Evolutionary conservation across 164 flowering plant genomes (phyloP), one percentile per base, ranked within the genome.

Genomic region (Kingdonia uniflora): DNA sequence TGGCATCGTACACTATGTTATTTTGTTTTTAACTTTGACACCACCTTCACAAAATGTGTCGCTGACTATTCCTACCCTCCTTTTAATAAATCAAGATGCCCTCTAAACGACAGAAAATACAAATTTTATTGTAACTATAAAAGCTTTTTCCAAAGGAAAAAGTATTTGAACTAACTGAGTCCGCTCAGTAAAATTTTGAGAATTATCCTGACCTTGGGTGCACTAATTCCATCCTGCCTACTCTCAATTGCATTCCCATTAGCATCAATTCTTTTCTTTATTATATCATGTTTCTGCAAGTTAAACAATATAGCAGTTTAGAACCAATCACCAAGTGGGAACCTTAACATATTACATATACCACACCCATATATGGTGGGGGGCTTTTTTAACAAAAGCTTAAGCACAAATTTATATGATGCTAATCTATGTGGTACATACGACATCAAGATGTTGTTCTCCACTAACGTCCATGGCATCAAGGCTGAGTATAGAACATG

Each of bases 381-480:
- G n/a, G n/a, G 44, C 5, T 10, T 41, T 5, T 14, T 41, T 41
- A 41, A 10, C 44, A 41, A 16, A 41, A 41, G n/a, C 4, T 41
- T 10, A 14, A 41, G 17, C 12, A 16, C 44, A 41, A 41, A 11
- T 14, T 41, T 11, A 41, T 2, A 25, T 47, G 11, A 7, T 11
- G 21, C 12, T 0, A 24, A 8, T 22, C 10, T 8, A 42, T 56
- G 19, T 41, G 44, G 22, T 58, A 77, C 87, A 52, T 81, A 85
- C 95, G 23, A 85, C 79, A 68, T 86, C 95, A 65, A 81, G 74
- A 57, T 86, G 95, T 58, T 79, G 81, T 59, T 81, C 87, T 55
- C 95, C 90, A 67, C 95, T 86, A 50, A 86, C 79, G 69, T 86
- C 95, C 85, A 85, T 82, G 23, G 95, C 89, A 67, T 85, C 90